A percentile compares a stretch with the other conserved stretches of the same genome.
Conservation (phyloP, 2,329 filamentous ascomycete species). For the Neonectria hederae region DNA sequence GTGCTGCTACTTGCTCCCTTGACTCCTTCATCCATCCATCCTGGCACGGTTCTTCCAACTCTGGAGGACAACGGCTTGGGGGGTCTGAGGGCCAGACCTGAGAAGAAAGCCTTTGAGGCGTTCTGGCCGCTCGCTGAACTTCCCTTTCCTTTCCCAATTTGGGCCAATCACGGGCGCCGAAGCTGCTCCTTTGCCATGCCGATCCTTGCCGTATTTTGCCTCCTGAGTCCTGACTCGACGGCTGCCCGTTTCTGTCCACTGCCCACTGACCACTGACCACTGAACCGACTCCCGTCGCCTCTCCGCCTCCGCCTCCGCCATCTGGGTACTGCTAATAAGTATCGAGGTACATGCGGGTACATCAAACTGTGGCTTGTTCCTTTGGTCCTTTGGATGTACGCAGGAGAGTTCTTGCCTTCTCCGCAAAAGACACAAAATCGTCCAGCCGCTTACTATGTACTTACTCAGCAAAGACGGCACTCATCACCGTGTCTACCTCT, state of each 20-base stretch:
- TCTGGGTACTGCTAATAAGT: no score
- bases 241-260: background rate
- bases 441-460: no score
- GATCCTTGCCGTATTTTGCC: constrained; percentile 21
- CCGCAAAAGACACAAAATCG: background rate
- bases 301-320: background rate
- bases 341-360: background rate
- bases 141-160: background rate
- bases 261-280: background rate
- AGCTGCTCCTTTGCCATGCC: background rate
- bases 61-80: background rate
- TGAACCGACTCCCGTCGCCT: background rate
- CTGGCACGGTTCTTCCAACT: background rate
- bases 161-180: constrained; percentile 4
- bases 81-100: background rate
- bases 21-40: background rate
- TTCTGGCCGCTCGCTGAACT: background rate
- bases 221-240: constrained; percentile 21
- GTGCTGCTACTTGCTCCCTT: no score
- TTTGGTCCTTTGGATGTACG: background rate
- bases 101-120: background rate
- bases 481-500: background rate
- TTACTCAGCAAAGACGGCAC: no score
- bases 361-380: background rate
- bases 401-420: background rate